Evolutionary conservation across 2,329 filamentous ascomycete species (phyloP).

Genomic region (Dryadomyces quercivorus): DNA sequence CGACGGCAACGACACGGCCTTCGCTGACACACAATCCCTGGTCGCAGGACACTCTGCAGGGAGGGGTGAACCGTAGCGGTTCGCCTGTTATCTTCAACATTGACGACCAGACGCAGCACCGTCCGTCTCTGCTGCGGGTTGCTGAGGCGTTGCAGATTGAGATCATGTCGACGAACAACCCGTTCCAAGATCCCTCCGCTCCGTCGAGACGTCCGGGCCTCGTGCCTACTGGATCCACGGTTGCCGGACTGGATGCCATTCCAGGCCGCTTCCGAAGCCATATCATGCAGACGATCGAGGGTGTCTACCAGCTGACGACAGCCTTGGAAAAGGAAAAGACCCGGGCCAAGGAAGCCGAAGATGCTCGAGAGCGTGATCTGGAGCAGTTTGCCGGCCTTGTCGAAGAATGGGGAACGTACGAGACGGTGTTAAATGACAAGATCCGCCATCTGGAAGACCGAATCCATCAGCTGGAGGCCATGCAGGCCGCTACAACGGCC

Average conservation of each 20-base stretch:
- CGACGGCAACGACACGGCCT: no score
- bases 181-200: no score
- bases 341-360: slow-evolving; percentile 17
- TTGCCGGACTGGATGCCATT: slow-evolving; percentile 17
- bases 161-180: slow-evolving; percentile 22
- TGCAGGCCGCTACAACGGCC: no score
- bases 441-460: background rate
- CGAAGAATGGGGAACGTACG: slow-evolving; percentile 25
- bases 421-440: slow-evolving; percentile 9
- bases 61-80: background rate
- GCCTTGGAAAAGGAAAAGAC: slow-evolving; percentile 13
- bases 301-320: slow-evolving; percentile 18
- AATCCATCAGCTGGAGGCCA: background rate
- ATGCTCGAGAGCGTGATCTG: slow-evolving; percentile 19
- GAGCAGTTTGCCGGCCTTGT: slow-evolving; percentile 23
- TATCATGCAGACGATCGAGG: slow-evolving; percentile 25
- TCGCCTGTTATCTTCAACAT: background rate
- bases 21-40: no score
- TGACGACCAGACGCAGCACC: slow-evolving; percentile 21
- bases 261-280: slow-evolving; percentile 29
- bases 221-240: background rate
- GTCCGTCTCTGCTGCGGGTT: slow-evolving; percentile 31
- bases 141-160: slow-evolving; percentile 28
- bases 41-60: background rate
- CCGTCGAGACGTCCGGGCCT: background rate